Evolutionary conservation across 2,329 filamentous ascomycete genomes (phyloP), one percentile per base, ranked within the genome.

Genomic region (Simplicillium sp.): DNA sequence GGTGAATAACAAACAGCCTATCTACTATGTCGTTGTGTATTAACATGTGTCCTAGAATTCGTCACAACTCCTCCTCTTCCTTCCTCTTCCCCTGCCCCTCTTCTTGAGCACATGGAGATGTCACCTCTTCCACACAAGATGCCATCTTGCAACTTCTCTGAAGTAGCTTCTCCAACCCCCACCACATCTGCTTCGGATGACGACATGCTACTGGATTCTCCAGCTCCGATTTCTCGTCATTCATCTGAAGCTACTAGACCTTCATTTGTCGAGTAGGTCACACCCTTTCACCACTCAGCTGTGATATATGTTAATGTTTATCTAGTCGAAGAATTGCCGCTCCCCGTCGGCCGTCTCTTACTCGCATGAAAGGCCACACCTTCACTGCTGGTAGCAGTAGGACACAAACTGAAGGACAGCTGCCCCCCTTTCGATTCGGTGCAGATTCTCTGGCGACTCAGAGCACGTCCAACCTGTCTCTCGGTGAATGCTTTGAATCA

Each of bases 81-180:
- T 3, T 84, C 87, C 2, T 96, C 89, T 7, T 94, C 90, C 35
- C 88, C 89, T 7, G 78, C 77, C 41, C 74, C 75, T 29, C 63
- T 71, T 41, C 74, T 77, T 45, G 88, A 95, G 59, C 71, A 79
- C 42, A 95, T 97, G 87, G 89, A 97, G 56, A 81, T 96, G 61
- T 96, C 90, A 35, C 90, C 92, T 32, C 66, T 97, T 33, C 89
- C 88, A 45, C 87, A 95, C 68, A 96, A 95, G 68, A 69, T 75
- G 25, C 74, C 84, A 11, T 88, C 79, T 54, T 64, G 71, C 63
- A 60, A 71, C 25, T 73, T 83, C 50, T 69, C 85, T 47, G 80
- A 83, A 48, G 62, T 87, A 40, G 74, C 78, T 25, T 89, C 86
- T 25, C 86, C 87, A 2, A 84, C 82, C 2, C 83, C 83, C 8